Conservation (phyloP, 331 rosid genomes). For the Dryas integrifolia region DNA sequence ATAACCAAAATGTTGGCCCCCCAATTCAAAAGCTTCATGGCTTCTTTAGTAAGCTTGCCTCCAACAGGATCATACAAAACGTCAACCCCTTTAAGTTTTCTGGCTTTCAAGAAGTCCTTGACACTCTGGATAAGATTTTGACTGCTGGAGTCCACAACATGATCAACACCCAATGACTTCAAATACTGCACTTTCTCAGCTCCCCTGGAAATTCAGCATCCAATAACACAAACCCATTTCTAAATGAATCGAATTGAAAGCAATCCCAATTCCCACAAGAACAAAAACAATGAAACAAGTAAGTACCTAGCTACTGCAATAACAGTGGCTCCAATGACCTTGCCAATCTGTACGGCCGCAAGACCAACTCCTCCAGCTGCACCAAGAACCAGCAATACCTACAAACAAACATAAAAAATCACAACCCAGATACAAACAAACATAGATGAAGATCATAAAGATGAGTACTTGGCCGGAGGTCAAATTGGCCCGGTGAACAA, state of each 20-base stretch:
- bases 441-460: background rate
- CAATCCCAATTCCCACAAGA: background rate
- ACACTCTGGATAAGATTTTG: constrained; percentile 65
- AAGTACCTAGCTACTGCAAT: constrained; percentile 88
- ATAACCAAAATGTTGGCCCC: constrained; percentile 83
- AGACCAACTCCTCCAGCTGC: constrained; percentile 97
- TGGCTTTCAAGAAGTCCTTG: constrained; percentile 60
- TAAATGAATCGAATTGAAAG: background rate
- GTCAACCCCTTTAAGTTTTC: constrained; percentile 82
- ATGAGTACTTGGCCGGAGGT: constrained; percentile 62
- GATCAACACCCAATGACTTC: constrained; percentile 77
- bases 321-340: constrained; percentile 75
- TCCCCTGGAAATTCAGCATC: constrained; percentile 54
- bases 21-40: constrained; percentile 78
- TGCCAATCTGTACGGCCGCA: constrained; percentile 92
- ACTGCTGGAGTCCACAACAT: constrained; percentile 68
- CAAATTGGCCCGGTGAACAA: constrained; percentile 75
- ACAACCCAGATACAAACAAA: constrained; percentile 14
- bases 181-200: constrained; percentile 69
- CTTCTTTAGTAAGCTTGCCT: constrained; percentile 77
- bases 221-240: background rate
- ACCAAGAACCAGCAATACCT: constrained; percentile 91
- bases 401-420: background rate
- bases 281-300: background rate
- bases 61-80: constrained; percentile 96